phyloP scores from a whole-genome alignment of 1,284 basidiomycete species.

The Trichosporon inkin region DNA sequence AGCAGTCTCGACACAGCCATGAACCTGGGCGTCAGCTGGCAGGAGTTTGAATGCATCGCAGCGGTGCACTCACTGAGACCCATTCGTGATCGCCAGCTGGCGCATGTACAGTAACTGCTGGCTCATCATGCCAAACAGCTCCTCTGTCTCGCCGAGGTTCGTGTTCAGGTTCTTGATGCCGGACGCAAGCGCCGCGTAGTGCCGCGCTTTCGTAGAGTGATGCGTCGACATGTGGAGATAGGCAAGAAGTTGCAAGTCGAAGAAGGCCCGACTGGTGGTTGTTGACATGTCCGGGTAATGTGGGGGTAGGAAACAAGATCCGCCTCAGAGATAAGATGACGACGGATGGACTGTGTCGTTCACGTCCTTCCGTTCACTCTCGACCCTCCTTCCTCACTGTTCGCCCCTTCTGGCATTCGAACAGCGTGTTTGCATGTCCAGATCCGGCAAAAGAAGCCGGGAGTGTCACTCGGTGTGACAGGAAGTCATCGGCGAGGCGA shows the following conservation, averaged over 20 bases:
- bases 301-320: not conserved
- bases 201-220: conserved; percentile 40
- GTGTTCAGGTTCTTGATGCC: conserved; percentile 35
- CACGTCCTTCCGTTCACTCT: no score
- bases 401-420: no score
- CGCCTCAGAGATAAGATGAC: no score
- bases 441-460: no score
- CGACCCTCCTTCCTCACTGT: no score
- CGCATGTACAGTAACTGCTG: conserved; percentile 41
- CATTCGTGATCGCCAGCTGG: conserved; percentile 41
- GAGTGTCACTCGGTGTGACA: no score
- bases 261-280: not conserved
- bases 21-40: conserved; percentile 34
- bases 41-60: not conserved
- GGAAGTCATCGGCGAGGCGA: no score
- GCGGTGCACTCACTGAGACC: conserved; percentile 37
- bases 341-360: no score
- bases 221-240: conserved; percentile 23
- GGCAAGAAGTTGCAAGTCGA: not conserved
- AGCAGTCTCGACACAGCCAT: conserved; percentile 49
- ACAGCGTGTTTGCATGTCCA: no score
- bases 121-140: conserved; percentile 36
- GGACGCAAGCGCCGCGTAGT: conserved; percentile 45
- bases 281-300: not conserved
- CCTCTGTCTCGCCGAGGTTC: conserved; percentile 43